Conservation (phyloP, 2,329 filamentous ascomycete genomes). For the Lojkania enalia region DNA sequence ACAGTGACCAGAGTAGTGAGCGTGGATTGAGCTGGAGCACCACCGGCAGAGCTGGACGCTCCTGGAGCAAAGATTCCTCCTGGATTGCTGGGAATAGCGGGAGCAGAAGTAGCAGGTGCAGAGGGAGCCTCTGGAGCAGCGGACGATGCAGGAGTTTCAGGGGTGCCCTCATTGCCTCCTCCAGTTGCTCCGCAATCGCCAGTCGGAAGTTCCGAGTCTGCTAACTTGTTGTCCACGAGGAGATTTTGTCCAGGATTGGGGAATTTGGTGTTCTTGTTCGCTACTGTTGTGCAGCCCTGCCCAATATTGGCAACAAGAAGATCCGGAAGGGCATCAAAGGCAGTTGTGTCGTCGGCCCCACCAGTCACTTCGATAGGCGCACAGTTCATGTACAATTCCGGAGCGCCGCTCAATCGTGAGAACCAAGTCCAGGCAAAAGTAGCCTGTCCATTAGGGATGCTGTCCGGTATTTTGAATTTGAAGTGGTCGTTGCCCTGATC, state of each 20-base stretch:
- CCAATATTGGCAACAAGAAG: constrained; percentile 74
- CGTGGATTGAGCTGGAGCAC: constrained; percentile 14
- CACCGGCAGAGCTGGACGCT: constrained; percentile 27
- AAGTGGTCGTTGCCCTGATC: constrained; percentile 64
- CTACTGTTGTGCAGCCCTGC: constrained; percentile 56
- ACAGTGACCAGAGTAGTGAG: constrained; percentile 20
- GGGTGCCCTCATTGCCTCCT: background rate
- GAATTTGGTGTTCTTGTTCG: constrained; percentile 62
- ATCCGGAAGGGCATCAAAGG: constrained; percentile 66
- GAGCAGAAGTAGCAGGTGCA: background rate
- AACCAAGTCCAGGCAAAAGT: constrained; percentile 93
- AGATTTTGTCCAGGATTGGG: constrained; percentile 66
- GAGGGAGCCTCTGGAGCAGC: background rate
- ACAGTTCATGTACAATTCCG: constrained; percentile 98
- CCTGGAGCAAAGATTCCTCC: constrained; percentile 40
- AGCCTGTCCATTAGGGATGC: constrained; percentile 74
- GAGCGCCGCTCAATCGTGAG: constrained; percentile 75
- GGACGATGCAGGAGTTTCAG: constrained; percentile 1
- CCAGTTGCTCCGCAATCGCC: constrained; percentile 29
- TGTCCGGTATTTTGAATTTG: constrained; percentile 70
- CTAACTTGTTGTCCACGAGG: constrained; percentile 44
- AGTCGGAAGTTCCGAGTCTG: constrained; percentile 22
- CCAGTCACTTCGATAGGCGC: constrained; percentile 69
- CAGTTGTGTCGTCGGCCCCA: constrained; percentile 54
- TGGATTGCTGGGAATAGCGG: constrained; percentile 13